These are phyloP conservation scores for Botrytis porri DNA, from an alignment of 2,329 filamentous ascomycete species.

Conservation along the genomic window DNA sequence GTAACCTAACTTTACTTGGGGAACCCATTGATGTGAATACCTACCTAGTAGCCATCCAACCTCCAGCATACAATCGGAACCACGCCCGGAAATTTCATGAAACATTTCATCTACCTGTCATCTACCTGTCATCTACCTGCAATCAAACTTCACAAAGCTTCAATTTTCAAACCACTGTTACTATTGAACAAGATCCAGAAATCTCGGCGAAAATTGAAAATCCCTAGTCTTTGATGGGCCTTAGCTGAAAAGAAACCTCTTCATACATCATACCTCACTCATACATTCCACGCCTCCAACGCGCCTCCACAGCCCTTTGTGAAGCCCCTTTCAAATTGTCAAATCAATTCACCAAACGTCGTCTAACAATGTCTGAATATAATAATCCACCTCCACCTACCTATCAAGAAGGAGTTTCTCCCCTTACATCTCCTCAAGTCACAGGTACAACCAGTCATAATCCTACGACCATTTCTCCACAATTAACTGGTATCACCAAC, in stretches of 20 bases:
- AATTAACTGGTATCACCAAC: conserved; percentile 1
- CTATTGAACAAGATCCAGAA: neutral
- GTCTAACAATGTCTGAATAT: conserved; percentile 4
- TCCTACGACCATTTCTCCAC: neutral
- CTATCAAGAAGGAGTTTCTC: conserved; percentile 6
- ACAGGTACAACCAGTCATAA: neutral
- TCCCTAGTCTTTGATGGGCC: neutral
- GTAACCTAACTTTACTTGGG: neutral
- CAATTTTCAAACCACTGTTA: neutral
- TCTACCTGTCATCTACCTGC: too few relatives aligned
- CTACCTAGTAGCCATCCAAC: too few relatives aligned
- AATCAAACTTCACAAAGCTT: neutral
- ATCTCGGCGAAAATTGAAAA: neutral
- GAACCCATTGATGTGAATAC: neutral
- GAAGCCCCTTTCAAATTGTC: neutral
- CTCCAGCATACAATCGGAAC: neutral
- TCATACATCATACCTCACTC: conserved; percentile 5
- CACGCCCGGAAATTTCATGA: neutral
- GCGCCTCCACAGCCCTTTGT: neutral
- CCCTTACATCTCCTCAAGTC: conserved; percentile 12
- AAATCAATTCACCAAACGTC: neutral
- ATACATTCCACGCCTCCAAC: conserved; percentile 1
- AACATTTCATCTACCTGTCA: neutral
- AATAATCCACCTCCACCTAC: neutral
- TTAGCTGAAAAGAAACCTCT: neutral